These are phyloP conservation scores for Alliaria petiolata DNA, from an alignment of 345 rosid species.

Conservation along the genomic window DNA sequence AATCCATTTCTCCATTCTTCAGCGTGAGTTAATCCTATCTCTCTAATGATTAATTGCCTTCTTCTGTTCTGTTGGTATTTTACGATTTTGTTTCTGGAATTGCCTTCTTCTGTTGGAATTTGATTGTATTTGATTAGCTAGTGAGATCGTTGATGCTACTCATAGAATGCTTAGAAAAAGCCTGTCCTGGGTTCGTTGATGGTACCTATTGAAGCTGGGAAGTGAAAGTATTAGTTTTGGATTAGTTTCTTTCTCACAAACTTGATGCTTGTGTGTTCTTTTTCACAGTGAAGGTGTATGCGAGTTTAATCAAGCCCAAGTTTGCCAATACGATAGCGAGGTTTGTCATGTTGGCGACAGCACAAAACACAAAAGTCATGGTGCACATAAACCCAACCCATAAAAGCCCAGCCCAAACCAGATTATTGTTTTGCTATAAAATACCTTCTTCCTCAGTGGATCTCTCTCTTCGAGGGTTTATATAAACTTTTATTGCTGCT, in stretches of 20 bases:
- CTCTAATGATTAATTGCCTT: neutral
- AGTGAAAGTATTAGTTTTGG: neutral
- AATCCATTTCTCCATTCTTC: neutral
- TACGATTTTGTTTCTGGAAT: neutral
- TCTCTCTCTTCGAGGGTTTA: too few species aligned
- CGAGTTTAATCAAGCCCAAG: constrained; percentile 62
- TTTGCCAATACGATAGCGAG: constrained; percentile 59
- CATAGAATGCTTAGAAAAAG: neutral
- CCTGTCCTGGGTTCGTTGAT: neutral
- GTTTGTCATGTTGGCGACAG: constrained; percentile 24
- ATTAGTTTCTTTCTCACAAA: neutral
- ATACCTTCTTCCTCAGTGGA: too few species aligned
- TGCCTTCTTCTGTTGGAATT: neutral
- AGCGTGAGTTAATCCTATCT: constrained; percentile 15
- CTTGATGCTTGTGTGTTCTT: neutral
- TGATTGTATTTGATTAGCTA: neutral
- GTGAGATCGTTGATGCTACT: neutral
- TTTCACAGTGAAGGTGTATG: constrained; percentile 54
- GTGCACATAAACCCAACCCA: too few species aligned
- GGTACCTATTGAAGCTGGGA: neutral
- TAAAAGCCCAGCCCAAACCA: too few species aligned
- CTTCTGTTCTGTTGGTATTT: too few species aligned
- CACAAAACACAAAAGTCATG: too few species aligned
- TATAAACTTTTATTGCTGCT: too few species aligned
- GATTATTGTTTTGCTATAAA: too few species aligned